Evolutionary conservation across 208 protist genomes (phyloP).

Genomic region (Novymonas esmeraldas): DNA sequence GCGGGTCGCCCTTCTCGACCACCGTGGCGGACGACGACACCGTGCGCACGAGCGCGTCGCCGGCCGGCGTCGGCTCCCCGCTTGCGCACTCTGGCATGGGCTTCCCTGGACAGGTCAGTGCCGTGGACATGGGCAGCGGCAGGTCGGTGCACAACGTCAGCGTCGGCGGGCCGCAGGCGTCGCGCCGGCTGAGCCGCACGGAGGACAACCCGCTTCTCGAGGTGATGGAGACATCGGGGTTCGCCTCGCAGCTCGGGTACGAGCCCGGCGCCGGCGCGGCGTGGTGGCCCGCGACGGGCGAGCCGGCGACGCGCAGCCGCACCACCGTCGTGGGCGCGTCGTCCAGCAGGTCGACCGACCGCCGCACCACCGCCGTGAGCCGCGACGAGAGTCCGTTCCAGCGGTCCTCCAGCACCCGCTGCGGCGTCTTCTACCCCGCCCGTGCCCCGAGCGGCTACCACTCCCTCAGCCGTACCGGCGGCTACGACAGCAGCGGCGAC

Average conservation of each 20-base stretch:
- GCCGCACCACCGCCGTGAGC: not conserved
- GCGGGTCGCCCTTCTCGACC: conserved; percentile 12
- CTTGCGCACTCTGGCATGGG: not conserved
- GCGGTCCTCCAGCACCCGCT: not conserved
- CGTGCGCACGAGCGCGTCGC: conserved; percentile 12
- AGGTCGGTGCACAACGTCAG: conserved; percentile 10
- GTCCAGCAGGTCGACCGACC: not conserved
- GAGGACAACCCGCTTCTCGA: conserved; percentile 27
- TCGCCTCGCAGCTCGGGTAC: conserved; percentile 15
- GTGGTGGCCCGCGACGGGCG: not conserved
- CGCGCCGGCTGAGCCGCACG: conserved; percentile 20
- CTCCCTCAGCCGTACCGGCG: conserved; percentile 29
- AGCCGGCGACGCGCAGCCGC: not conserved
- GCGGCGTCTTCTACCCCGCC: not conserved
- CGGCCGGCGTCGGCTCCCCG: conserved; percentile 5
- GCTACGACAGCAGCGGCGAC: conserved; percentile 10
- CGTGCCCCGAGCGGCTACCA: conserved; percentile 9
- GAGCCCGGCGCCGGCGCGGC: not conserved
- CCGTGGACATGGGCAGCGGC: conserved; percentile 4
- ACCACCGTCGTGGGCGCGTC: not conserved
- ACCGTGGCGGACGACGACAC: conserved; percentile 11
- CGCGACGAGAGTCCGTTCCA: not conserved
- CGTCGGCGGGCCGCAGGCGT: not conserved
- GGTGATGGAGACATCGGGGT: conserved; percentile 34
- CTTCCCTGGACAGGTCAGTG: not conserved